A percentile compares a stretch with the other conserved stretches of the same genome.
Evolutionary conservation across 2,329 filamentous ascomycete species (phyloP).

Genomic region (Cordyceps farinosa): DNA sequence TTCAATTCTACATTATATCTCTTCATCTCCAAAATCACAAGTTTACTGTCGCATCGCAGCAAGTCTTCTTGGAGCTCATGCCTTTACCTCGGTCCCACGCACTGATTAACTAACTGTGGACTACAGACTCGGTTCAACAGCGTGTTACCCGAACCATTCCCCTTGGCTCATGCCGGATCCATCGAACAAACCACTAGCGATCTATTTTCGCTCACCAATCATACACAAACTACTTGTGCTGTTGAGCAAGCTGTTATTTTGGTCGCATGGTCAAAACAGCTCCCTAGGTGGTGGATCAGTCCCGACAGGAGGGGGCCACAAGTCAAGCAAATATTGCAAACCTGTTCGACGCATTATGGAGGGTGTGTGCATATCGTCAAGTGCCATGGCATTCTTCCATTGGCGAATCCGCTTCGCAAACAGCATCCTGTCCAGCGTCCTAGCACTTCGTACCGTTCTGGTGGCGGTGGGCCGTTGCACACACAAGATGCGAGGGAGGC

Average conservation of each 20-base stretch:
- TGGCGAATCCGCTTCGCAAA: conserved; percentile 7
- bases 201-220: conserved; percentile 8
- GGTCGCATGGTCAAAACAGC: not conserved
- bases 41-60: not conserved
- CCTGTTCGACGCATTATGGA: not conserved
- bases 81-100: not conserved
- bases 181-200: not conserved
- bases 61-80: not conserved
- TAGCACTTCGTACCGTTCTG: not conserved
- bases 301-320: not conserved
- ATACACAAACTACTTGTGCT: not conserved
- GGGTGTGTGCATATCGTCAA: conserved; percentile 5
- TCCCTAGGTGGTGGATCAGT: not conserved
- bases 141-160: not conserved
- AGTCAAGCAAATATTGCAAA: not conserved
- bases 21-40: too few species aligned
- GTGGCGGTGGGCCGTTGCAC: conserved; percentile 15
- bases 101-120: not conserved
- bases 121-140: not conserved
- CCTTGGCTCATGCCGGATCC: conserved; percentile 1
- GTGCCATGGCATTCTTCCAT: not conserved
- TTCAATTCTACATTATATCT: too few species aligned
- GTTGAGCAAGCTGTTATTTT: not conserved
- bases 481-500: not conserved
- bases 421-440: not conserved